These are phyloP conservation scores for Camellia lanceoleosa DNA, from an alignment of 148 eudicot genomes.

Conservation along the genomic window DNA sequence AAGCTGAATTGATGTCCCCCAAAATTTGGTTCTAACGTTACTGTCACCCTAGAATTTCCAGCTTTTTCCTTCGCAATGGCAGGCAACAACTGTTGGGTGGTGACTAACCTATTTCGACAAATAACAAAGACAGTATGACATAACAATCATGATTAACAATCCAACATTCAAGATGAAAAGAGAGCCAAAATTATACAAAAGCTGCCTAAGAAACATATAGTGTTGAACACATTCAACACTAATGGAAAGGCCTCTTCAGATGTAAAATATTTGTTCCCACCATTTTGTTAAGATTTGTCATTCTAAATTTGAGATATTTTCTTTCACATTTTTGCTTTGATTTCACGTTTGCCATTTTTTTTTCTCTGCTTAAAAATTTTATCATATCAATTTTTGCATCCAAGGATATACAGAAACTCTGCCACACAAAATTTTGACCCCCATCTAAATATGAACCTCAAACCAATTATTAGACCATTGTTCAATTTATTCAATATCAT, in stretches of 20 bases:
- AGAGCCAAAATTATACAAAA: neutral
- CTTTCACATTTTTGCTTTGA: neutral
- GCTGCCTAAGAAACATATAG: neutral
- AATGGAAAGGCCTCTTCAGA: neutral
- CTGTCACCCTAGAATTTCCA: conserved; percentile 83
- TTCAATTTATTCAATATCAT: neutral
- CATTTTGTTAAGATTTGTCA: neutral
- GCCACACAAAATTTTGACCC: neutral
- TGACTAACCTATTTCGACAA: conserved; percentile 70
- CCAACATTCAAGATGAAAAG: neutral
- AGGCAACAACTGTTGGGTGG: conserved; percentile 58
- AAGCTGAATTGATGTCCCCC: conserved; percentile 97
- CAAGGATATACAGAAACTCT: neutral
- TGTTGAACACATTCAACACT: neutral
- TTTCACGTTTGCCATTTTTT: neutral
- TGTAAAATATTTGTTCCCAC: neutral
- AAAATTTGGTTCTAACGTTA: conserved; percentile 83
- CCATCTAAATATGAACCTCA: neutral
- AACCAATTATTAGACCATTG: neutral
- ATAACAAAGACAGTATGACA: conserved; percentile 15
- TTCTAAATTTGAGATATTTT: neutral
- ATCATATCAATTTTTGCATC: neutral
- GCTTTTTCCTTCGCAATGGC: too few relatives aligned
- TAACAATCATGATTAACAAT: neutral
- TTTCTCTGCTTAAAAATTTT: neutral